Evolutionary conservation across 1,284 basidiomycete genomes (phyloP), one percentile per base, ranked within the genome.

Genomic region (Cutaneotrichosporon sp.): DNA sequence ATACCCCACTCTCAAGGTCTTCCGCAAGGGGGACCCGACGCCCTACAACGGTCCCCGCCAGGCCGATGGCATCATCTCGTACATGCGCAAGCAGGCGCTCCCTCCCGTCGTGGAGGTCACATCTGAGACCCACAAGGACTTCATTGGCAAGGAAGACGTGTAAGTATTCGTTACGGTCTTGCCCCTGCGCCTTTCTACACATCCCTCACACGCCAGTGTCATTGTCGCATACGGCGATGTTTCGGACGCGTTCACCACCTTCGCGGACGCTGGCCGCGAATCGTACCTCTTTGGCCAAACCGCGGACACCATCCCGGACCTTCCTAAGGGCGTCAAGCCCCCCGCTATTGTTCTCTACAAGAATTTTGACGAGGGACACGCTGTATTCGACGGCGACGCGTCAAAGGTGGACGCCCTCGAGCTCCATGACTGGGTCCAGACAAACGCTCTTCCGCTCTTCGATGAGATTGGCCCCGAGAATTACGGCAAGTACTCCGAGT

Each of bases 51-150:
- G 96, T 45, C 87, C 91, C 41, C 83, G 96, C 55, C 90, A 97
- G 77, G 86, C 91, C 15, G 96, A 98, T 63, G 94, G 96, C 30
- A 98, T 99, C 69, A 80, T 97, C 73, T 86, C 84, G 72, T 97
- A 97, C 81, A 97, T 99, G 96, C 76, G 83, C 80, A 97, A 98
- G 92, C 96, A 97, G 81, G 85, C 89, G 9, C 83, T 98, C 17
- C 96, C 96, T n/a, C 90, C 96, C 38, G 85, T 98, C 45, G 85
- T 89, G 5, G 80, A 83, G 35, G 83, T 99, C 34, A 88, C 85
- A 3, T 76, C 79, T 20, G 81, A 77, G 43, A 88, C 87, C 74
- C 84, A 88, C 70, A 81, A 84, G 49, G 88, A 93, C 60, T 97
- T 98, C 83, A 84, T 84, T 77, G 80, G 80, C 46, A 83, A 89